A percentile compares a stretch with the other conserved stretches of the same genome.
Conservation (phyloP, 495 filamentous ascomycete genomes). For the Penicillium paxilli region DNA sequence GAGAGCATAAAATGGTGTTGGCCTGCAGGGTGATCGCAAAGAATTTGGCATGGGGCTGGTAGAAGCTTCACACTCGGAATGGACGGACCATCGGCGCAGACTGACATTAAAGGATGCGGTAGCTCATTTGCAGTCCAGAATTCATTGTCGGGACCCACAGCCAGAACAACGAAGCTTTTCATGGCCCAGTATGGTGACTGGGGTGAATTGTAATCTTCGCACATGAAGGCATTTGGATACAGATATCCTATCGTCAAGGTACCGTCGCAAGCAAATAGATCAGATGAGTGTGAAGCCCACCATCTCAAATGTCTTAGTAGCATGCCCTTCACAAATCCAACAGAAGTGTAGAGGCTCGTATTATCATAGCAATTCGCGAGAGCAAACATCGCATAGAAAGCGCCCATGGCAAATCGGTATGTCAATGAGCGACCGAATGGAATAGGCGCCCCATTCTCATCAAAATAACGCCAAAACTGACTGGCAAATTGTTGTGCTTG, state of each 20-base stretch:
- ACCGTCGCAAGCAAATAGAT: slow-evolving; percentile 48
- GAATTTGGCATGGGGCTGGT: slow-evolving; percentile 50
- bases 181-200: slow-evolving; percentile 71
- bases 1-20: slow-evolving; percentile 22
- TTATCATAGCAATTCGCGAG: slow-evolving; percentile 51
- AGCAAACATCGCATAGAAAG: slow-evolving; percentile 70
- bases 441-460: slow-evolving; percentile 34
- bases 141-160: slow-evolving; percentile 59
- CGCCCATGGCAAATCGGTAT: slow-evolving; percentile 74
- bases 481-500: too few relatives aligned
- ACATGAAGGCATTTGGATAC: slow-evolving; percentile 73
- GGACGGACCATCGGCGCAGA: too few relatives aligned
- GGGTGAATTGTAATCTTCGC: slow-evolving; percentile 76
- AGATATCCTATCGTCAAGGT: slow-evolving; percentile 71
- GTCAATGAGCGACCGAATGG: slow-evolving; percentile 71
- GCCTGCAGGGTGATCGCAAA: slow-evolving; percentile 29
- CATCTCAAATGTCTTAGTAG: slow-evolving; percentile 68
- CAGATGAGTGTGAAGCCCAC: slow-evolving; percentile 70
- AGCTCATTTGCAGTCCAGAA: slow-evolving; percentile 58
- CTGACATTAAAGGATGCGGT: too few relatives aligned
- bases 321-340: slow-evolving; percentile 69
- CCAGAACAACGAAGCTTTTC: slow-evolving; percentile 66
- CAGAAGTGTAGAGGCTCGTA: slow-evolving; percentile 59
- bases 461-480: slow-evolving; percentile 63
- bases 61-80: slow-evolving; percentile 38